Conservation (phyloP, 805 yeast species). For the Candida silvicultrix region DNA sequence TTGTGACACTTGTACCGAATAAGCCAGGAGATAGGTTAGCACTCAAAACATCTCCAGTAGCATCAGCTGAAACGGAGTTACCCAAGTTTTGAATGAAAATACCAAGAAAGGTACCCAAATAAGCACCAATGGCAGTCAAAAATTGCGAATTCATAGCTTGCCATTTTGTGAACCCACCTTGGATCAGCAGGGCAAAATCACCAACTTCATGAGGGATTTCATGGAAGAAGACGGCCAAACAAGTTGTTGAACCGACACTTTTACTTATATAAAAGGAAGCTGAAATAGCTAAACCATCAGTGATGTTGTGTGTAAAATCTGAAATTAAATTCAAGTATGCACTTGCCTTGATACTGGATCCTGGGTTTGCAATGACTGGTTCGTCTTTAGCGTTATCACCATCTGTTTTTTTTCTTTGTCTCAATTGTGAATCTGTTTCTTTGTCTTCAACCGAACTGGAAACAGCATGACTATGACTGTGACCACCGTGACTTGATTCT, state of each 20-base stretch:
- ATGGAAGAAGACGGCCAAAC: conserved; percentile 66
- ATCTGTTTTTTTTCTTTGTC: conserved; percentile 16
- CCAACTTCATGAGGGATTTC: conserved; percentile 82
- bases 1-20: conserved; percentile 44
- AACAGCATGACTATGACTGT: conserved; percentile 34
- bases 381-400: conserved; percentile 17
- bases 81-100: conserved; percentile 44
- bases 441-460: neutral
- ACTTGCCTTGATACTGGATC: conserved; percentile 31
- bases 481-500: conserved; percentile 13
- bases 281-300: conserved; percentile 73
- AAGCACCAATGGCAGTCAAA: conserved; percentile 59
- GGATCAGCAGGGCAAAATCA: conserved; percentile 66
- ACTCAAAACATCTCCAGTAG: neutral
- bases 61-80: conserved; percentile 1
- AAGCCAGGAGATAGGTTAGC: conserved; percentile 28
- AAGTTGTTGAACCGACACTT: conserved; percentile 59
- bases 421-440: conserved; percentile 10
- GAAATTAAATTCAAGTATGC: conserved; percentile 64
- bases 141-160: conserved; percentile 65
- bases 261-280: conserved; percentile 60
- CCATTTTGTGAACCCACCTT: conserved; percentile 61
- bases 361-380: conserved; percentile 28
- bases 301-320: conserved; percentile 67
- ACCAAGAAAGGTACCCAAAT: conserved; percentile 60